Evolutionary conservation across 2,329 filamentous ascomycete species (phyloP).

Genomic region (Sphaerostilbella broomeana): DNA sequence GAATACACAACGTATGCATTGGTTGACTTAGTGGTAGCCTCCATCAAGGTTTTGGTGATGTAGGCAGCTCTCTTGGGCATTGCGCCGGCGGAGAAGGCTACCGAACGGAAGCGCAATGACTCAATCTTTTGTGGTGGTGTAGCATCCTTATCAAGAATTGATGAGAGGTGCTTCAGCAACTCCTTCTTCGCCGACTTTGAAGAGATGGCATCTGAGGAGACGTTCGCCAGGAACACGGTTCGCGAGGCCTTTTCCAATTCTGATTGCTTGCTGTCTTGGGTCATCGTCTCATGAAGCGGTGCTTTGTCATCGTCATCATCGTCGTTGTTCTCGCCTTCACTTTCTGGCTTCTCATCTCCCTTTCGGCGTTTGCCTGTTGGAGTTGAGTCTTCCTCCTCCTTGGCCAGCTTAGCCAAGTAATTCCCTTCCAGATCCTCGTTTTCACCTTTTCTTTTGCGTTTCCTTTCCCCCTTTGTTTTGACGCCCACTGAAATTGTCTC

Average conservation of each 20-base stretch:
- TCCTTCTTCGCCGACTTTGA: conserved; percentile 75
- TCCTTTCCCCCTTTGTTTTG: conserved; percentile 44
- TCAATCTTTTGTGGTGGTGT: conserved; percentile 65
- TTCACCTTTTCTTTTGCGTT: conserved; percentile 61
- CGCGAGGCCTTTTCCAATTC: conserved; percentile 81
- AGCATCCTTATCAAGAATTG: conserved; percentile 55
- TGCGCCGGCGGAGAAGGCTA: conserved; percentile 68
- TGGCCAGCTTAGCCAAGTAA: conserved; percentile 61
- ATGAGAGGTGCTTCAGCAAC: conserved; percentile 69
- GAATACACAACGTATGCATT: conserved; percentile 93
- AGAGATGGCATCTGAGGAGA: conserved; percentile 74
- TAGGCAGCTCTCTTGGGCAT: conserved; percentile 93
- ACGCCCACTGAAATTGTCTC: conserved; percentile 29
- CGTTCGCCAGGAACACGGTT: conserved; percentile 90
- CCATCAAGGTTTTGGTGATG: conserved; percentile 85
- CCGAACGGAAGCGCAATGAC: conserved; percentile 89
- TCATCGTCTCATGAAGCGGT: conserved; percentile 53
- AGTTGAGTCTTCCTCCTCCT: conserved; percentile 53
- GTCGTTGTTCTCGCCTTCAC: conserved; percentile 38
- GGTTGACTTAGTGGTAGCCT: conserved; percentile 82
- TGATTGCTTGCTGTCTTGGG: conserved; percentile 43
- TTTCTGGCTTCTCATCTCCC: conserved; percentile 17
- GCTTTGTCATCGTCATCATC: conserved; percentile 35
- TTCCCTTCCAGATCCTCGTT: conserved; percentile 64
- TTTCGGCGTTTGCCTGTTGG: conserved; percentile 49